Percentiles rank a stretch among this genome's conserved stretches.
phyloP scores from a whole-genome alignment of 805 yeast genomes.

The Lipomyces lipofer region DNA sequence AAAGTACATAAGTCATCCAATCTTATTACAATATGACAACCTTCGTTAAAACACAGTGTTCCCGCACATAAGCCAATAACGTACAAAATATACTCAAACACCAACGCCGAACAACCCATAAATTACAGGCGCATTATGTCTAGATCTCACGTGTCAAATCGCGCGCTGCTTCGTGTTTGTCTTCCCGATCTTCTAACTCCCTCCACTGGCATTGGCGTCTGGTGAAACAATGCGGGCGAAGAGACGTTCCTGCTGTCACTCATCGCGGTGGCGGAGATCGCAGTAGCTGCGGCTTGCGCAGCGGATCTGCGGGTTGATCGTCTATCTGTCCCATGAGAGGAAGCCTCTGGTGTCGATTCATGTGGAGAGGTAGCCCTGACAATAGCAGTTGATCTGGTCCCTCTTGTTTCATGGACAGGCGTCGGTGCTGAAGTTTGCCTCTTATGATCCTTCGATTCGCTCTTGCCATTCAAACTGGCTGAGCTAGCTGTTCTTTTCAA shows the following conservation, averaged over 20 bases:
- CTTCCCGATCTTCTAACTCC: conserved; percentile 6
- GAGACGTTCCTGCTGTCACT: background rate
- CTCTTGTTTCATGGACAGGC: background rate
- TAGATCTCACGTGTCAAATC: conserved; percentile 2
- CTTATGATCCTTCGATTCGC: background rate
- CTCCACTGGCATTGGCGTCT: background rate
- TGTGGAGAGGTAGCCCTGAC: background rate
- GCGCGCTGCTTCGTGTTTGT: conserved; percentile 4
- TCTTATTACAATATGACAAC: too few species aligned
- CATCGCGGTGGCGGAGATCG: background rate
- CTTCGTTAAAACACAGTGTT: too few species aligned
- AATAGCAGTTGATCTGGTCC: background rate
- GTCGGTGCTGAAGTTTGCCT: background rate
- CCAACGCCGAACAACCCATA: too few species aligned
- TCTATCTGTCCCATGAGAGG: background rate
- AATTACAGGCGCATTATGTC: background rate
- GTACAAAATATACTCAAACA: too few species aligned
- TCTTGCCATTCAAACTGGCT: background rate
- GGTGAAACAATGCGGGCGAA: background rate
- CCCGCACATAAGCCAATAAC: too few species aligned
- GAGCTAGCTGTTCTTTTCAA: background rate
- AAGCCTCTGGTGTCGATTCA: background rate
- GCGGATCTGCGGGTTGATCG: conserved; percentile 1
- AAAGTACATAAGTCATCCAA: too few species aligned
- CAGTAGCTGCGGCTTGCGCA: background rate